Base-by-base conservation (phyloP, 495 filamentous ascomycete species). In the Tuber brumale region DNA sequence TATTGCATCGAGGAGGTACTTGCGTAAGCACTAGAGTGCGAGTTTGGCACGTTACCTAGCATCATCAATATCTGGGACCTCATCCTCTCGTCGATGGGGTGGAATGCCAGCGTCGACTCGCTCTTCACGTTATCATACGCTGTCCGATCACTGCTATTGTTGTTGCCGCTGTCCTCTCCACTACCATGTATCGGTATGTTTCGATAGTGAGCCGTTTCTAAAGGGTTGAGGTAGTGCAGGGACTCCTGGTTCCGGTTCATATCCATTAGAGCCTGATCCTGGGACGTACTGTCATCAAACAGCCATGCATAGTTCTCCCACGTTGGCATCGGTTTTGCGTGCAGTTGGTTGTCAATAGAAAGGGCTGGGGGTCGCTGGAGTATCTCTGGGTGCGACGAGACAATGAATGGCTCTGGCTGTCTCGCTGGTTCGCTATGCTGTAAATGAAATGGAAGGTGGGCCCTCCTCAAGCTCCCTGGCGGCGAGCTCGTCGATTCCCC, bases 221-320 rank as follows among this genome's bases (percentile, higher is more conserved):
- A 48, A 31, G 81, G 81, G 51, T 79, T 81, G 21, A 83, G 19
- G 35, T 83, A 83, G 46, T 77, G 71, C 61, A 79, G 69, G 9
- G 79, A 71, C 70, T 72, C 76, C 42, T 83, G 80, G 44, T 75
- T 79, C 19, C 79, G 73, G 72, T 76, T 82, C 70, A 82, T 78
- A 42, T 81, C 78, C 48, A 83, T 82, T 41, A 83, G 70, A 18
- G 69, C 57, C 51, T 80, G 79, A n/a, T 83, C 81, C 71, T 83
- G 76, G 27, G 75, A 69, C 57, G 79, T 76, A 35, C 77, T 80
- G n/a, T 81, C 81, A 44, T 83, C 81, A 70, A 83, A 83, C 70
- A 83, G 69, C 81, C 81, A 83, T 31, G 74, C 76, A 70, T 83
- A 81, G 45, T 83, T 82, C 73, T 82, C 81, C 81, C 81, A 82